Percentiles rank a stretch among this genome's conserved stretches.
These are phyloP conservation scores for Graphilbum fragrans DNA, from an alignment of 2,329 filamentous ascomycete genomes.

Conservation along the genomic window DNA sequence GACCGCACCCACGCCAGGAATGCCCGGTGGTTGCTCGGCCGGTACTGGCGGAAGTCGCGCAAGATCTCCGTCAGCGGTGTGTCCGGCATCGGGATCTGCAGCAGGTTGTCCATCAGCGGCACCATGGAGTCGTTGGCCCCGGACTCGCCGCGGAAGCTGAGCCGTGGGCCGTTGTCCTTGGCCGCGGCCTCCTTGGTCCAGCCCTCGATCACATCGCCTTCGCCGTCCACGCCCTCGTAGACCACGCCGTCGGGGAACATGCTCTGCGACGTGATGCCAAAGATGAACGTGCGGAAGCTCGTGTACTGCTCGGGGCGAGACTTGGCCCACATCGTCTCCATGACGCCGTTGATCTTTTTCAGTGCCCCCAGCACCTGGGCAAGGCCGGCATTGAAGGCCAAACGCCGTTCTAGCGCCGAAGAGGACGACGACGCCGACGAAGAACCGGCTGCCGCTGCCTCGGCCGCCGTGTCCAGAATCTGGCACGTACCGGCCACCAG, in stretches of 20 bases:
- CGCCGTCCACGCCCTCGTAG: constrained; percentile 67
- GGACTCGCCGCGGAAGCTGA: constrained; percentile 81
- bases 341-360: constrained; percentile 60
- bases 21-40: constrained; percentile 76
- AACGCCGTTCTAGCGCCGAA: constrained; percentile 21
- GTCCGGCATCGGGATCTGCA: constrained; percentile 75
- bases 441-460: constrained; percentile 12
- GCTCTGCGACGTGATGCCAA: constrained; percentile 82
- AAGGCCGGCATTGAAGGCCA: constrained; percentile 52
- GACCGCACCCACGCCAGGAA: constrained; percentile 64
- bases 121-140: constrained; percentile 94
- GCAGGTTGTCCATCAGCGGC: constrained; percentile 76
- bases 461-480: constrained; percentile 41
- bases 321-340: constrained; percentile 85
- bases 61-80: constrained; percentile 85
- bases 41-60: constrained; percentile 77
- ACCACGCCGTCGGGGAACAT: constrained; percentile 92
- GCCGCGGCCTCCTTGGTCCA: not conserved
- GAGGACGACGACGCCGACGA: constrained; percentile 21
- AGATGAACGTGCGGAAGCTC: constrained; percentile 91
- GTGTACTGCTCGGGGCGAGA: constrained; percentile 77
- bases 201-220: not conserved
- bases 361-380: constrained; percentile 49
- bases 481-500: constrained; percentile 62
- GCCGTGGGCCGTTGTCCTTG: constrained; percentile 31